A percentile compares a stretch with the other conserved stretches of the same genome.
These are phyloP conservation scores for Fusarium agapanthi DNA, from an alignment of 2,329 filamentous ascomycete genomes.

Conservation along the genomic window DNA sequence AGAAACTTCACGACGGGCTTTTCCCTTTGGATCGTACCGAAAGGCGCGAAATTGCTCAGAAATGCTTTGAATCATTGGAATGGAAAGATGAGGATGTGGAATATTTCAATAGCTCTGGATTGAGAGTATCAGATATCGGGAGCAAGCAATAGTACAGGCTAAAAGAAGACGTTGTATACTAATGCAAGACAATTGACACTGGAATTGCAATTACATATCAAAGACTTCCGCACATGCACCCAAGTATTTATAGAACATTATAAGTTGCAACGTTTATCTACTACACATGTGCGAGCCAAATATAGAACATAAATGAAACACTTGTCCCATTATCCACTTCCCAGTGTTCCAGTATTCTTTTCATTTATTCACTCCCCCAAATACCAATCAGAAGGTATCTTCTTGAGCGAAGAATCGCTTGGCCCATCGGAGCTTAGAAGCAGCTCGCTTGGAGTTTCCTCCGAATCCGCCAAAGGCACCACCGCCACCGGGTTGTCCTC, in stretches of 20 bases:
- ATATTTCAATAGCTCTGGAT: not conserved
- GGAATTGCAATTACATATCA: not conserved
- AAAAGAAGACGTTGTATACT: not conserved
- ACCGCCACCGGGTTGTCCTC: not conserved
- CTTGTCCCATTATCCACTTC: not conserved
- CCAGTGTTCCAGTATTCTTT: not conserved
- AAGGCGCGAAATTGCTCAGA: not conserved
- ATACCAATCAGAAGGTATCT: not conserved
- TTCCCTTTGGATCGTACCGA: too few species aligned
- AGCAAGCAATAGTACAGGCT: not conserved
- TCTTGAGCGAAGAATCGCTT: constrained; percentile 6
- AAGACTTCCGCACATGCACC: too few species aligned
- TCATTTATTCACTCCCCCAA: not conserved
- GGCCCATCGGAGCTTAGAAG: constrained; percentile 21
- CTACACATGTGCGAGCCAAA: not conserved
- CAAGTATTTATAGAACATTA: not conserved
- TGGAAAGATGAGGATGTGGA: fast-evolving
- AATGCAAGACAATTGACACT: not conserved
- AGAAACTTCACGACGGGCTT: too few species aligned
- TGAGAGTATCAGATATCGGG: not conserved
- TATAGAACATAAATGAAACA: too few species aligned
- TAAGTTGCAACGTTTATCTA: not conserved
- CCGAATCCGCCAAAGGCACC: constrained; percentile 7
- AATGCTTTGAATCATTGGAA: fast-evolving
- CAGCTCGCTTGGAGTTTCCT: constrained; percentile 23